Conservation (phyloP, 495 filamentous ascomycete genomes). For the Aspergillus egyptiacus region DNA sequence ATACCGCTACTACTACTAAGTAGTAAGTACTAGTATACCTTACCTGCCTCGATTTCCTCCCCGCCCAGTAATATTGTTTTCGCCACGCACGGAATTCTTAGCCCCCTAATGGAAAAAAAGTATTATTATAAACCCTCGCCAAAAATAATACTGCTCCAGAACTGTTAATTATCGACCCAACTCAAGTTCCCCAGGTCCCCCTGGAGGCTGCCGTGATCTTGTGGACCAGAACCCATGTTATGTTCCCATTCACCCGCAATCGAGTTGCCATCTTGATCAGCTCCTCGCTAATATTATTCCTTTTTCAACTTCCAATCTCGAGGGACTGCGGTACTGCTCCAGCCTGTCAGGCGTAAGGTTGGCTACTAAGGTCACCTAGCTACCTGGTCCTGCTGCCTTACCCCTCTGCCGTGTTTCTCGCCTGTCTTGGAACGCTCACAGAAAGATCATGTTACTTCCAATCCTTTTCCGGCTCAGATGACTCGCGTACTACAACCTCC, state of each 20-base stretch:
- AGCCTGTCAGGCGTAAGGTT: no score
- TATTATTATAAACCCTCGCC: not conserved
- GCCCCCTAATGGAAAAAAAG: slow-evolving; percentile 7
- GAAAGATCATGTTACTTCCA: slow-evolving; percentile 11
- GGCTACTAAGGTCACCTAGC: no score
- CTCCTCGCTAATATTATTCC: no score
- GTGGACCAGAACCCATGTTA: not conserved
- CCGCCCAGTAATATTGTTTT: not conserved
- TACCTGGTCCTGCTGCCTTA: slow-evolving; percentile 14
- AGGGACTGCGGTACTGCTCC: no score
- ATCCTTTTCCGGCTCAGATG: slow-evolving; percentile 8
- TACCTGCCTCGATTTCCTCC: not conserved
- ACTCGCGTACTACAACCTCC: slow-evolving; percentile 8
- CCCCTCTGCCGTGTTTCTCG: slow-evolving; percentile 15
- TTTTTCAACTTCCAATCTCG: no score
- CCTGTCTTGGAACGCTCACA: slow-evolving; percentile 15
- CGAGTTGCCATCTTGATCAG: no score
- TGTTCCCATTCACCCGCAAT: no score
- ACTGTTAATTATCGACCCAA: not conserved
- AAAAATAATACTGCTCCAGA: not conserved
- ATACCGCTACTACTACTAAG: no score
- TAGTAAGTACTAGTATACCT: no score
- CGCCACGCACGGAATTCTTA: slow-evolving; percentile 11
- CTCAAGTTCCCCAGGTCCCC: not conserved
- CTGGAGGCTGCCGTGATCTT: not conserved